Percentiles rank a stretch among this genome's conserved stretches.
Evolutionary conservation across 306 rosid species (phyloP).

Genomic region (Purshia tridentata): DNA sequence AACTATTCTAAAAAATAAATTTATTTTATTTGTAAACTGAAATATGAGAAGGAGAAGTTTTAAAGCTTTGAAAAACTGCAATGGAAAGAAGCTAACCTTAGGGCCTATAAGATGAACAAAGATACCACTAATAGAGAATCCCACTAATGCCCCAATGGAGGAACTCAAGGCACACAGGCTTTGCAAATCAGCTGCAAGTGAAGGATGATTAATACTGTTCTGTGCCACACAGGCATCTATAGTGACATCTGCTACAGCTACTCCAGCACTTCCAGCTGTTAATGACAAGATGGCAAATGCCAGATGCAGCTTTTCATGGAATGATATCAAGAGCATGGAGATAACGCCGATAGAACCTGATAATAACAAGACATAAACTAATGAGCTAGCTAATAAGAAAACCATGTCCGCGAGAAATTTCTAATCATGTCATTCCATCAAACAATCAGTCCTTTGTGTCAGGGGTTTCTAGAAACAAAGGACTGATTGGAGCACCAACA

Average conservation of each 20-base stretch:
- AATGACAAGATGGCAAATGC: slow-evolving; percentile 66
- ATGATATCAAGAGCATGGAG: slow-evolving; percentile 65
- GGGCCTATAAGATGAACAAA: slow-evolving; percentile 89
- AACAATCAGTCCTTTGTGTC: no score
- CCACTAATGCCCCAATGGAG: slow-evolving; percentile 79
- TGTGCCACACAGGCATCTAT: slow-evolving; percentile 98
- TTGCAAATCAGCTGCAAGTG: slow-evolving; percentile 88
- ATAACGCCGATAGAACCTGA: slow-evolving; percentile 65
- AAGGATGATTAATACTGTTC: slow-evolving; percentile 72
- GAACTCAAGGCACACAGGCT: slow-evolving; percentile 89
- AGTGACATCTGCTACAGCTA: slow-evolving; percentile 89
- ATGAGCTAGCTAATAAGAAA: slow-evolving; percentile 12
- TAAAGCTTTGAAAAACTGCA: slow-evolving; percentile 7
- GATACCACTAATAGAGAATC: slow-evolving; percentile 83
- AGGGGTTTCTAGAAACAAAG: no score
- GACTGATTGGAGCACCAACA: no score
- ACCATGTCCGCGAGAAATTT: not conserved
- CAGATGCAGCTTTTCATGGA: slow-evolving; percentile 65
- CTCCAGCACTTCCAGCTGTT: slow-evolving; percentile 80
- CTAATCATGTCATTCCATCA: not conserved
- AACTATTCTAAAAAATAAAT: not conserved
- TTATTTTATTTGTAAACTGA: not conserved
- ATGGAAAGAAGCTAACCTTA: slow-evolving; percentile 50
- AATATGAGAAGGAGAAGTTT: slow-evolving; percentile 11
- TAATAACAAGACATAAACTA: slow-evolving; percentile 13